phyloP scores from a whole-genome alignment of 2,329 filamentous ascomycete species.

The Chrysosphaeria jannelii region DNA sequence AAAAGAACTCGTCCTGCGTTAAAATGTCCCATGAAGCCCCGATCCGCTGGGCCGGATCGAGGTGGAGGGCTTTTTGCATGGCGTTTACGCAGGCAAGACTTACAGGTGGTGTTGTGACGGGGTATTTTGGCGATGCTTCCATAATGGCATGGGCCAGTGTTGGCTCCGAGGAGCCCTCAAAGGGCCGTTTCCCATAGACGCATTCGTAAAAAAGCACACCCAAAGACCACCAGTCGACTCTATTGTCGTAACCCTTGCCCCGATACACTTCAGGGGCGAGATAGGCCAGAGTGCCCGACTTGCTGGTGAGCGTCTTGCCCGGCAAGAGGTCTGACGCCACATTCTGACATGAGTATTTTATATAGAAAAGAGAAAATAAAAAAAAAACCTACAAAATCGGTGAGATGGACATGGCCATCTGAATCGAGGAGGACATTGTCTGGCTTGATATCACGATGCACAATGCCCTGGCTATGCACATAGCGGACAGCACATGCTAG shows the following conservation, averaged over 20 bases:
- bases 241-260: conserved; percentile 62
- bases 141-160: conserved; percentile 53
- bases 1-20: conserved; percentile 70
- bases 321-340: conserved; percentile 81
- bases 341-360: conserved; percentile 25
- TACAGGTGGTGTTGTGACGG: conserved; percentile 75
- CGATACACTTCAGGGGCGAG: conserved; percentile 85
- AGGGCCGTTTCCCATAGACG: conserved; percentile 97
- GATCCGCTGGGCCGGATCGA: conserved; percentile 51
- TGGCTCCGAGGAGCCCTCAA: conserved; percentile 68
- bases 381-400: conserved; percentile 50
- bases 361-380: neutral
- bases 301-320: conserved; percentile 63
- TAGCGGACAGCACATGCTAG: conserved; percentile 74
- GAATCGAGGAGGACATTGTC: conserved; percentile 73
- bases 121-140: conserved; percentile 57
- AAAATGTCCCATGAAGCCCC: conserved; percentile 72
- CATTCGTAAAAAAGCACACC: conserved; percentile 98
- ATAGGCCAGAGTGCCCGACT: conserved; percentile 87
- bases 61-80: conserved; percentile 56
- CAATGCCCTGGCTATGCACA: conserved; percentile 61
- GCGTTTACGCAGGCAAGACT: conserved; percentile 69
- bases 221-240: conserved; percentile 96
- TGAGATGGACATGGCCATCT: conserved; percentile 84
- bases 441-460: conserved; percentile 74